Evolutionary conservation across 192 early-diverging fungal species (phyloP).

Genomic region (Umbelopsis isabellina): DNA sequence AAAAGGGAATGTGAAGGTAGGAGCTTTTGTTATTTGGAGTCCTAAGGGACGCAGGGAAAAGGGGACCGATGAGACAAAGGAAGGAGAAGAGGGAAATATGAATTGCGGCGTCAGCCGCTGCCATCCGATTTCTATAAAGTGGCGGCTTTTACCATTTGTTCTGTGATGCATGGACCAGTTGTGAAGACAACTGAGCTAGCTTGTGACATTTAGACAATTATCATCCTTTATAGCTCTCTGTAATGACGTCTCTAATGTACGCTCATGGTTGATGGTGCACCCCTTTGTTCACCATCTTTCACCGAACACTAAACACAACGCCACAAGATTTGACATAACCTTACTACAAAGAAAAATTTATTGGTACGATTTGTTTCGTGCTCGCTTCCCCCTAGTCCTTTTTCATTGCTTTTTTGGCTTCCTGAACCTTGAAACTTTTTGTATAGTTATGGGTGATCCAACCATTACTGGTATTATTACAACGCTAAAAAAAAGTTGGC

Average conservation of each 20-base stretch:
- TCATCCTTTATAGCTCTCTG: neutral
- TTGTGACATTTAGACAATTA: slow-evolving; percentile 8
- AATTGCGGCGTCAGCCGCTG: slow-evolving; percentile 20
- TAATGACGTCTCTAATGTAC: neutral
- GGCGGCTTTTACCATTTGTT: slow-evolving; percentile 2
- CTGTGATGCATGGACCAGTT: slow-evolving; percentile 14
- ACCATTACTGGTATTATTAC: slow-evolving; percentile 21
- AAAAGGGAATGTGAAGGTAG: slow-evolving; percentile 24
- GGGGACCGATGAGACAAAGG: neutral
- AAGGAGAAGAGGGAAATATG: slow-evolving; percentile 7
- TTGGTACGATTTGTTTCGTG: no score
- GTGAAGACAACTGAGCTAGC: slow-evolving; percentile 4
- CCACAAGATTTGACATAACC: neutral
- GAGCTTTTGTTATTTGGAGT: slow-evolving; percentile 22
- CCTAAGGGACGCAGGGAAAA: slow-evolving; percentile 19
- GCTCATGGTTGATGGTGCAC: neutral
- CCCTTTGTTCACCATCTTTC: slow-evolving; percentile 3
- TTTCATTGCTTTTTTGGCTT: neutral
- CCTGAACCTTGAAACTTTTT: neutral
- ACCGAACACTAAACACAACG: neutral
- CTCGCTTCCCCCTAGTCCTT: neutral
- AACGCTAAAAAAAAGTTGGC: neutral
- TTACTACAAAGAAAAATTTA: no score
- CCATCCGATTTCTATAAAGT: slow-evolving; percentile 24
- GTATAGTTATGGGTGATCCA: neutral